These are phyloP conservation scores for Oryza meridionalis DNA, from an alignment of 176 grass and related monocot genomes.

Conservation along the genomic window DNA sequence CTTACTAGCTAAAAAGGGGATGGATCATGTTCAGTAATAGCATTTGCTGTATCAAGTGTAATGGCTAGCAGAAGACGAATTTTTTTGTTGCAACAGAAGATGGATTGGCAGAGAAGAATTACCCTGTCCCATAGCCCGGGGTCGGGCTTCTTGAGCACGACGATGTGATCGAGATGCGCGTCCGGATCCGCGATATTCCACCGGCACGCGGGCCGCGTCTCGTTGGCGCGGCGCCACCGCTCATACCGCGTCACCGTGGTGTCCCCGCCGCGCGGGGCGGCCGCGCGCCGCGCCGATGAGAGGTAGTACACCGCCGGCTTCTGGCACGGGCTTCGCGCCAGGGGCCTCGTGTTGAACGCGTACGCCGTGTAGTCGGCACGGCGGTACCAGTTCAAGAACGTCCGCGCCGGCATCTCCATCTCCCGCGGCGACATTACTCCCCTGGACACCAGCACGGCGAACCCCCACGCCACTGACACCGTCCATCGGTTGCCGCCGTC, in stretches of 20 bases:
- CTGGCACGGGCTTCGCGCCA: conserved; percentile 86
- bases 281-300: conserved; percentile 39
- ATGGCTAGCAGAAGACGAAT: neutral
- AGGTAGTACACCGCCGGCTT: conserved; percentile 89
- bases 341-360: conserved; percentile 88
- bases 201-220: conserved; percentile 67
- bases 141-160: conserved; percentile 87
- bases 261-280: conserved; percentile 36
- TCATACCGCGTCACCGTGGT: conserved; percentile 80
- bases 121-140: conserved; percentile 83
- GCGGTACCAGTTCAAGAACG: conserved; percentile 96
- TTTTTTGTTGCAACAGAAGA: neutral
- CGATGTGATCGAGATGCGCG: conserved; percentile 66
- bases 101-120: conserved; percentile 41
- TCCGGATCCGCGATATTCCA: conserved; percentile 90
- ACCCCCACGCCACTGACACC: conserved; percentile 92
- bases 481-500: conserved; percentile 69
- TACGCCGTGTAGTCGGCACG: conserved; percentile 94
- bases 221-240: conserved; percentile 64
- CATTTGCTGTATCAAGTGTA: conserved; percentile 28
- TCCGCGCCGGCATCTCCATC: conserved; percentile 96
- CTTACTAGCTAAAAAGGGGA: too few relatives aligned
- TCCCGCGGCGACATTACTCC: conserved; percentile 88
- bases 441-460: conserved; percentile 70
- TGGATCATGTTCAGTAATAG: neutral